Evolutionary conservation across 2,329 filamentous ascomycete genomes (phyloP).

Genomic region (Huntiella moniliformis): DNA sequence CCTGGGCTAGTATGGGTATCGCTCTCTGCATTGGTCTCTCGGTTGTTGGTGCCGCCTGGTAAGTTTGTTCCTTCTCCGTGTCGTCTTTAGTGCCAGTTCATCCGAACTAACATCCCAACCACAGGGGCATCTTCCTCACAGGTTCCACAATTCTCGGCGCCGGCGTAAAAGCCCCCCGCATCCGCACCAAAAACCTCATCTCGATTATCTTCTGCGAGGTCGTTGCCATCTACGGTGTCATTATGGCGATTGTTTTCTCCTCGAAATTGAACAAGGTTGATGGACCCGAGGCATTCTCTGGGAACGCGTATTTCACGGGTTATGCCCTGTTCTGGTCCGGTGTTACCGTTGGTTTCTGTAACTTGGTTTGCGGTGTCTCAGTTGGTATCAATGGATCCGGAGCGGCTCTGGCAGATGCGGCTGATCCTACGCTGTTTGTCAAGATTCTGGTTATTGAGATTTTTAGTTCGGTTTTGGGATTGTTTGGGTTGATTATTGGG

Average conservation of each 20-base stretch:
- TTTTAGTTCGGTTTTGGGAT: conserved; percentile 89
- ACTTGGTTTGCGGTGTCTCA: conserved; percentile 84
- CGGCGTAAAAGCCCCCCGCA: conserved; percentile 88
- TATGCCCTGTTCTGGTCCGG: conserved; percentile 94
- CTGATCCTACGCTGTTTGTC: conserved; percentile 86
- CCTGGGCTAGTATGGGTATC: conserved; percentile 82
- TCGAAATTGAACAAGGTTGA: conserved; percentile 56
- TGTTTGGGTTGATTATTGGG: conserved; percentile 92
- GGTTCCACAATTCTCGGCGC: conserved; percentile 93
- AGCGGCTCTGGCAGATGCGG: conserved; percentile 87
- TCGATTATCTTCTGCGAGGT: conserved; percentile 99
- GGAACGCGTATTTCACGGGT: conserved; percentile 78
- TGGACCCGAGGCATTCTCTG: conserved; percentile 48
- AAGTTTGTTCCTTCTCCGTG: conserved; percentile 19
- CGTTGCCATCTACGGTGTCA: conserved; percentile 98
- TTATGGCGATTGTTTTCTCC: conserved; percentile 98
- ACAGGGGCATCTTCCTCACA: conserved; percentile 96
- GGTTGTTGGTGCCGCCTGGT: conserved; percentile 96
- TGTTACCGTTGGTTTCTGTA: conserved; percentile 85
- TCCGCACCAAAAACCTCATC: conserved; percentile 98
- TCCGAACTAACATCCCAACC: not conserved
- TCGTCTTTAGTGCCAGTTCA: not conserved
- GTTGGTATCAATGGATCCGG: conserved; percentile 97
- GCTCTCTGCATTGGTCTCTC: conserved; percentile 88
- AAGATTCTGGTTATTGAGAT: conserved; percentile 99